Evolutionary conservation across 2,329 filamentous ascomycete species (phyloP), one percentile per base, ranked within the genome.

Genomic region (Venturiaceae sp.): DNA sequence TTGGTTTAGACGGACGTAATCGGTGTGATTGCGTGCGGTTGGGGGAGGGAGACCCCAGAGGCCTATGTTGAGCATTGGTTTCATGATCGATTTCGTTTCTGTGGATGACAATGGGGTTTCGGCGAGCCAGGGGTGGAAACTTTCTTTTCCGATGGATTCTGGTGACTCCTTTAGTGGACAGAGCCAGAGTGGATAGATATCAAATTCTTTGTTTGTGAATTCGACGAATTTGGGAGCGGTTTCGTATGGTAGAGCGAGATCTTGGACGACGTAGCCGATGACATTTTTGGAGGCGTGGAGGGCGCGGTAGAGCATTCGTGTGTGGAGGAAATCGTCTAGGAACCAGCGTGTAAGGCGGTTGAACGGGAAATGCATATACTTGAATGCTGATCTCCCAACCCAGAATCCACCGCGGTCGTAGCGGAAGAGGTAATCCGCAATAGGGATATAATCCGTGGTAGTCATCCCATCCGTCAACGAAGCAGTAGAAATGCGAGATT

Each of bases 361-460:
- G 70, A 87, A 87, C 0, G 85, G 85, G 53, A 73, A 80, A 41
- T 78, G 66, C 68, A 87, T 87, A 69, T 87, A 88, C 26, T 73
- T 68, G 70, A 85, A 87, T 2, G 83, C 82, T 59, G 83, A 81
- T 26, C 72, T 72, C 9, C 81, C 85, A 3, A 82, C 81, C 85
- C 85, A 88, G 71, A 88, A 88, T 3, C 80, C 83, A 52, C 84
- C 85, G 37, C 85, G 79, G 67, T 88, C 84, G 71, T 86, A 88
- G n/a, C 85, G 81, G 71, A 89, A 88, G 60, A 88, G 79, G 69
- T 88, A 88, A 65, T 88, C 85, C 2, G 72, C 72, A 0, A 88
- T 64, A 0, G 84, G 84, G 1, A 88, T 77, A 59, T 80, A 80
- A 60, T 87, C 84, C 58, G 75, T 68, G 2, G 70, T 68, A 2